Conservation (phyloP, 2,329 filamentous ascomycete species). For the Westerdykella ornata region DNA sequence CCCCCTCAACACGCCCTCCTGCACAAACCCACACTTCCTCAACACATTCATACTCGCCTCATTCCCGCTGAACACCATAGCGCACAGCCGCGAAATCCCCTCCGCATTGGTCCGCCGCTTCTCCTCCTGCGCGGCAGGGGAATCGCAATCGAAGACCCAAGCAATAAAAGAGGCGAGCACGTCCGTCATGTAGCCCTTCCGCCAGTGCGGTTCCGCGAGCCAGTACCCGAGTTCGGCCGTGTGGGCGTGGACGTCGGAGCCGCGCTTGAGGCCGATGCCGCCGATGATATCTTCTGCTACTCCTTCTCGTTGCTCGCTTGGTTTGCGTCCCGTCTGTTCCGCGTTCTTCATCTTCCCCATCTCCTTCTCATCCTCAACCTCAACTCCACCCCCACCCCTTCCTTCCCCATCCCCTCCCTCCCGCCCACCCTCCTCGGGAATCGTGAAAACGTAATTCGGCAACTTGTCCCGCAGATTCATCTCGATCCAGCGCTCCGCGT, state of each 20-base stretch:
- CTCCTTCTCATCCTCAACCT: no score
- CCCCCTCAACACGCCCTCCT: constrained; percentile 34
- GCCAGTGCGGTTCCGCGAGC: constrained; percentile 36
- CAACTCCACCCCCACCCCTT: no score
- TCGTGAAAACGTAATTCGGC: constrained; percentile 17
- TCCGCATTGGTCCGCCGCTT: constrained; percentile 12
- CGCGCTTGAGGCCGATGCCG: constrained; percentile 35
- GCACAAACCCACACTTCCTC: constrained; percentile 34
- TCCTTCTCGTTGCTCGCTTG: neutral
- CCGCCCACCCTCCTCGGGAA: neutral
- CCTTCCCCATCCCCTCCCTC: no score
- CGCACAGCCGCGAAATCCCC: constrained; percentile 22
- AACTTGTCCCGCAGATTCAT: constrained; percentile 15
- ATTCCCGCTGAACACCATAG: constrained; percentile 28
- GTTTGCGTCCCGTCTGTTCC: neutral
- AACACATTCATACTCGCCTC: constrained; percentile 32
- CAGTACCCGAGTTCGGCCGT: constrained; percentile 41
- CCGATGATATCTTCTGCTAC: constrained; percentile 27
- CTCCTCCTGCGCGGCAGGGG: constrained; percentile 5
- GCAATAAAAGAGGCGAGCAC: constrained; percentile 28
- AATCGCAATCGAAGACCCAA: constrained; percentile 25
- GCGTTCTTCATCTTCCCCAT: neutral
- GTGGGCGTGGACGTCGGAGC: constrained; percentile 32
- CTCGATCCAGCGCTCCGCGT: constrained; percentile 33
- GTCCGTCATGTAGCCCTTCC: constrained; percentile 29